These are phyloP conservation scores for Ceratocystis alfenasii DNA, from an alignment of 2,329 filamentous ascomycete species.

Conservation along the genomic window DNA sequence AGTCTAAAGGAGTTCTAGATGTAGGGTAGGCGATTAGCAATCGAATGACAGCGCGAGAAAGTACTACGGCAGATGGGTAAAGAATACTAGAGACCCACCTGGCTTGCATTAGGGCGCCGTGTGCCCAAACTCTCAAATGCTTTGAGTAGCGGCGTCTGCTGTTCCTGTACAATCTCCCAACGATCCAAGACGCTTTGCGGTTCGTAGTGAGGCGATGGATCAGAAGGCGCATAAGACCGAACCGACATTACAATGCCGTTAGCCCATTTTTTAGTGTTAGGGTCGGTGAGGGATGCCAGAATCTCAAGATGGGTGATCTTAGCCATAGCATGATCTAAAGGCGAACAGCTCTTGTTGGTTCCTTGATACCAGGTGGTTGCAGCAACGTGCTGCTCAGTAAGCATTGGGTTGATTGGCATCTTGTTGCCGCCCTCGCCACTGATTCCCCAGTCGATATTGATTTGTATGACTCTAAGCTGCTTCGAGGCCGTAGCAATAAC, in stretches of 20 bases:
- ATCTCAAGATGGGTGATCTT: conserved; percentile 65
- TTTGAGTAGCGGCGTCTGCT: conserved; percentile 54
- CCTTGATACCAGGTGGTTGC: conserved; percentile 46
- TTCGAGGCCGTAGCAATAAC: conserved; percentile 57
- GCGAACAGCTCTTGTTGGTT: conserved; percentile 33
- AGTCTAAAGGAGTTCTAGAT: conserved; percentile 34
- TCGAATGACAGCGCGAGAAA: conserved; percentile 22
- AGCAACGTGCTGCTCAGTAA: conserved; percentile 46
- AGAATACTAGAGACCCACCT: background rate
- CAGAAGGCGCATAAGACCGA: conserved; percentile 21
- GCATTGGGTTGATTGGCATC: conserved; percentile 39
- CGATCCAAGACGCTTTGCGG: conserved; percentile 64
- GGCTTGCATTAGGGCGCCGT: conserved; percentile 39
- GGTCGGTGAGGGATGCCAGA: conserved; percentile 53
- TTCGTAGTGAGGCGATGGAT: conserved; percentile 45
- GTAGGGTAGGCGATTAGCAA: background rate
- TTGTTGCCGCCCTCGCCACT: conserved; percentile 44
- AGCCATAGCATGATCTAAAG: conserved; percentile 41
- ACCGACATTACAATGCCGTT: conserved; percentile 21
- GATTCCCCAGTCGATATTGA: conserved; percentile 62
- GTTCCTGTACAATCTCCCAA: conserved; percentile 66
- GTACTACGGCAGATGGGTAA: background rate
- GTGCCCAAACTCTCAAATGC: conserved; percentile 64
- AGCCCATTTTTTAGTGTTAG: conserved; percentile 37
- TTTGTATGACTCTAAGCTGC: conserved; percentile 61